These are phyloP conservation scores for Cyberlindnera mycetangii DNA, from an alignment of 805 yeast genomes.

Conservation along the genomic window DNA sequence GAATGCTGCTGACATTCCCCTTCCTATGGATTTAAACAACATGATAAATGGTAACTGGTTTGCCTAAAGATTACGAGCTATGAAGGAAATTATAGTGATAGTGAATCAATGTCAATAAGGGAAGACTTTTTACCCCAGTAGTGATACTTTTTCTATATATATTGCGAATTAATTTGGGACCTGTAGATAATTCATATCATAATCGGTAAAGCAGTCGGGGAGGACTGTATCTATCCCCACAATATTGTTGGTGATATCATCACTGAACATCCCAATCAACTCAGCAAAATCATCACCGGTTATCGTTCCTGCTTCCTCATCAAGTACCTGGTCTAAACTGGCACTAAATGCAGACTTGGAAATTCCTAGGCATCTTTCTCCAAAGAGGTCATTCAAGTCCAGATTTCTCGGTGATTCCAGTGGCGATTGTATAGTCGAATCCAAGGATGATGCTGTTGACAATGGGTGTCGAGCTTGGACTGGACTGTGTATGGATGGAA, in stretches of 20 bases:
- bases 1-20: background rate
- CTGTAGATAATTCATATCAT: no score
- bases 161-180: no score
- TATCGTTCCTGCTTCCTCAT: background rate
- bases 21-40: constrained; percentile 17
- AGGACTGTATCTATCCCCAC: no score
- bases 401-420: background rate
- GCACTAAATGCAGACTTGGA: background rate
- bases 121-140: background rate
- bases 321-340: background rate
- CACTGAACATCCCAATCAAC: constrained; percentile 1
- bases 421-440: no score
- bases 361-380: background rate
- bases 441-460: no score
- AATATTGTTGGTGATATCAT: background rate
- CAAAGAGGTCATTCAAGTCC: background rate
- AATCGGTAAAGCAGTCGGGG: no score
- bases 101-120: no score
- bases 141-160: no score
- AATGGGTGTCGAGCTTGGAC: background rate
- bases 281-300: constrained; percentile 7
- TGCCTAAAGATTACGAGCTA: constrained; percentile 3
- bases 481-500: constrained; percentile 1
- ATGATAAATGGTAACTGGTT: constrained; percentile 28
- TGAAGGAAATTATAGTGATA: no score